Evolutionary conservation across 140 eudicot genomes (phyloP).

Genomic region (Cichorium intybus): DNA sequence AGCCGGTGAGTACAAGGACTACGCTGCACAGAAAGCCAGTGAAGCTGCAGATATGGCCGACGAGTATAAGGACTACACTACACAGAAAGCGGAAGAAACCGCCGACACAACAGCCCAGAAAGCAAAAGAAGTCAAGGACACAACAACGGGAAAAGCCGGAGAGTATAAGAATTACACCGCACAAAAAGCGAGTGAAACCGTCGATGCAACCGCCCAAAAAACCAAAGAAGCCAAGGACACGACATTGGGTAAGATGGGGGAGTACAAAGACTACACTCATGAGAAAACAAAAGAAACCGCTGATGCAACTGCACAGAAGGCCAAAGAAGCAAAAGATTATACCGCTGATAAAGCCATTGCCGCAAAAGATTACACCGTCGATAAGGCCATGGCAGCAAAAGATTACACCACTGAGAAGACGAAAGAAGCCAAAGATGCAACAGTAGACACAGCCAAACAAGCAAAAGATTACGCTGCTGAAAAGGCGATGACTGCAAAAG

Average conservation of each 20-base stretch:
- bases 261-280: not conserved
- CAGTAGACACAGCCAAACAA: not conserved
- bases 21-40: too few relatives aligned
- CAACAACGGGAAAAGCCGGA: not conserved
- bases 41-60: too few relatives aligned
- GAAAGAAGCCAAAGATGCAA: too few relatives aligned
- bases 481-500: conserved; percentile 22
- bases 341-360: not conserved
- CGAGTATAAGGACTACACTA: conserved; percentile 10
- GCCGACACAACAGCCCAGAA: conserved; percentile 30
- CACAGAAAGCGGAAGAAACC: not conserved
- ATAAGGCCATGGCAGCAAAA: not conserved
- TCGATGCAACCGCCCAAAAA: conserved; percentile 24
- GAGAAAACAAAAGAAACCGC: not conserved
- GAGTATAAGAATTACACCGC: conserved; percentile 27
- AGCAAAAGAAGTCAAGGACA: conserved; percentile 30
- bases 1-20: too few relatives aligned
- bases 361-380: not conserved
- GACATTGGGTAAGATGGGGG: not conserved
- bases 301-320: not conserved
- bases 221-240: conserved; percentile 8
- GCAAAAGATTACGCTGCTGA: conserved; percentile 12
- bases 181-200: conserved; percentile 23
- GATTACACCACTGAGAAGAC: not conserved
- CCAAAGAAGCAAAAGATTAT: not conserved